Evolutionary conservation across 108 stramenopile species (phyloP).

Genomic region (Bacterosira constricta): DNA sequence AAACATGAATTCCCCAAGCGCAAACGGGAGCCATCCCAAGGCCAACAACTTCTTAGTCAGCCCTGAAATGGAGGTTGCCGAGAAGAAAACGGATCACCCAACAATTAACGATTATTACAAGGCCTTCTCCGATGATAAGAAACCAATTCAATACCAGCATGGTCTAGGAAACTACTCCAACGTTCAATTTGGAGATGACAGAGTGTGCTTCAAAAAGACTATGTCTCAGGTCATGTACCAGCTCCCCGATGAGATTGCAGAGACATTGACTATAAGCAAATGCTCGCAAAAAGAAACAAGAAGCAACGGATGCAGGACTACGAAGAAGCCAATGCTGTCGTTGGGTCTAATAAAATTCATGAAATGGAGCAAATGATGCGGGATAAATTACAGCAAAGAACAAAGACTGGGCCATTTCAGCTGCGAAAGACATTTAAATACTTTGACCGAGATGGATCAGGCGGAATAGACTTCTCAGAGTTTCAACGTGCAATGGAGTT

Average conservation of each 20-base stretch:
- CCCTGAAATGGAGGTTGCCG: conserved; percentile 53
- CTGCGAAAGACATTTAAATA: conserved; percentile 70
- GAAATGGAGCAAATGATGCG: conserved; percentile 77
- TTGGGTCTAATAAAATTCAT: conserved; percentile 57
- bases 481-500: conserved; percentile 74
- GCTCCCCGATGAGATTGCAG: conserved; percentile 50
- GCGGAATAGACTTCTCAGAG: conserved; percentile 64
- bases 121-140: conserved; percentile 37
- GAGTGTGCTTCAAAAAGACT: conserved; percentile 63
- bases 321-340: conserved; percentile 61
- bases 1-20: conserved; percentile 4
- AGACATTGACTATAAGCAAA: conserved; percentile 27
- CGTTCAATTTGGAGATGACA: conserved; percentile 72
- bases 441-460: conserved; percentile 65
- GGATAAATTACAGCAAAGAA: conserved; percentile 67
- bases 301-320: conserved; percentile 59
- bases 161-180: conserved; percentile 63
- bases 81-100: conserved; percentile 56
- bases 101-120: conserved; percentile 63
- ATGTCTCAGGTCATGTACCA: conserved; percentile 61
- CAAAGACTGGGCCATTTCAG: conserved; percentile 69
- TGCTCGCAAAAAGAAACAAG: conserved; percentile 37
- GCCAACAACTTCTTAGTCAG: conserved; percentile 27
- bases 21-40: too few species aligned
- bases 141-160: conserved; percentile 64